phyloP scores from a whole-genome alignment of 1,139 yeast genomes.

The Nakaseomyces uthaithaninus region DNA sequence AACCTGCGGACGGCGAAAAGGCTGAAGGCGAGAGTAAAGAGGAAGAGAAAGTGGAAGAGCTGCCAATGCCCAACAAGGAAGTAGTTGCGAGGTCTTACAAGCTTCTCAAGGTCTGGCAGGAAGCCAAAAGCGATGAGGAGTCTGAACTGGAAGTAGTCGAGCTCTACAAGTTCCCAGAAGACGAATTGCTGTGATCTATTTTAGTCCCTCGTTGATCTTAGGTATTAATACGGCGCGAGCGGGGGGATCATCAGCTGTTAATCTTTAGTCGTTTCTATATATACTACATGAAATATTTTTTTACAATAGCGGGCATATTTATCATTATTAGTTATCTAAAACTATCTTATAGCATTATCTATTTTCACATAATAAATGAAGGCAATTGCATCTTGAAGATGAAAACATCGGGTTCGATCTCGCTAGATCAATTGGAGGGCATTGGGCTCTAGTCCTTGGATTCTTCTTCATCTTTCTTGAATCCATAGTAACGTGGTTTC shows the following conservation, averaged over 20 bases:
- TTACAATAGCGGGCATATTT: constrained; percentile 2
- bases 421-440: no score
- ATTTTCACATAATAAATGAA: no score
- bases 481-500: constrained; percentile 66
- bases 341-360: no score
- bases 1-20: constrained; percentile 10
- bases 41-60: constrained; percentile 10
- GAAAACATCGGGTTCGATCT: no score
- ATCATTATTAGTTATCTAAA: no score
- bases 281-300: neutral
- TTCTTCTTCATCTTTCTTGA: constrained; percentile 3
- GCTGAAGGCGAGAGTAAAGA: constrained; percentile 12
- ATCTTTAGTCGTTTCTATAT: neutral
- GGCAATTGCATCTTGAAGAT: no score
- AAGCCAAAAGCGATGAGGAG: constrained; percentile 8
- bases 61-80: constrained; percentile 18
- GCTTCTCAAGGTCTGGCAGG: constrained; percentile 14
- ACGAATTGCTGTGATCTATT: neutral
- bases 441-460: no score
- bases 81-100: constrained; percentile 16
- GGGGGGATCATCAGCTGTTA: neutral
- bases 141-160: constrained; percentile 7
- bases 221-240: no score
- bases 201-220: neutral
- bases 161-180: constrained; percentile 12